Conservation (phyloP, 495 filamentous ascomycete genomes). For the Daldinia caldariorum region DNA sequence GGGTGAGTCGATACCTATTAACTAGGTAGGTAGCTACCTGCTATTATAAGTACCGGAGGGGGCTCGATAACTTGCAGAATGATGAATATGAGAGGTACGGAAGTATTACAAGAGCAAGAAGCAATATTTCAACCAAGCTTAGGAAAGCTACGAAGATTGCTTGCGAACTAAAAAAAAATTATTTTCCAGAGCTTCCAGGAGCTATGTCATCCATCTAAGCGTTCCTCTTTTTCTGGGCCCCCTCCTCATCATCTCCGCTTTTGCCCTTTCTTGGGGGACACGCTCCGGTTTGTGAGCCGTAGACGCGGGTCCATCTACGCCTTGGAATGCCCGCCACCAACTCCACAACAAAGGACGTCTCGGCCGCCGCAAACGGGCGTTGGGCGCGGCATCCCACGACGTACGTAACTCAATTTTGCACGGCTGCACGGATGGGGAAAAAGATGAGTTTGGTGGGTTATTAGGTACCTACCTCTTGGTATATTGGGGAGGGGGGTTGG, state of each 20-base stretch:
- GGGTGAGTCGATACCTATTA: background rate
- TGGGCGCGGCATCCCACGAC: constrained; percentile 8
- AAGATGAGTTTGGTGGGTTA: background rate
- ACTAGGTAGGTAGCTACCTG: background rate
- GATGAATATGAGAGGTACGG: background rate
- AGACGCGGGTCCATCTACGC: background rate
- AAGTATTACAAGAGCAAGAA: background rate
- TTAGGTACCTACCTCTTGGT: too few species aligned
- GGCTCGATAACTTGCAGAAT: background rate
- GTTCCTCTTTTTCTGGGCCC: constrained; percentile 3
- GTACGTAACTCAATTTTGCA: background rate
- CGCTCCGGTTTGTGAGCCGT: constrained; percentile 10
- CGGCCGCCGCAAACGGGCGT: constrained; percentile 22
- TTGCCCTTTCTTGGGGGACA: too few species aligned
- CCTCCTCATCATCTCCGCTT: too few species aligned
- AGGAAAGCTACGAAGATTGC: background rate
- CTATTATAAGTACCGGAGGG: background rate
- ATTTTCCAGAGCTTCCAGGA: background rate
- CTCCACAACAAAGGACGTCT: constrained; percentile 26
- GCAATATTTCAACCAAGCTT: background rate
- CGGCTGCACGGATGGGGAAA: constrained; percentile 6
- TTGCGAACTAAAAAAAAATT: too few species aligned
- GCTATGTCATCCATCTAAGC: background rate
- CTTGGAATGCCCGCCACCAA: constrained; percentile 27
- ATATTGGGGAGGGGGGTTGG: constrained; percentile 4